phyloP scores from a whole-genome alignment of 148 eudicot genomes.

The Tetragonia tetragonoides region DNA sequence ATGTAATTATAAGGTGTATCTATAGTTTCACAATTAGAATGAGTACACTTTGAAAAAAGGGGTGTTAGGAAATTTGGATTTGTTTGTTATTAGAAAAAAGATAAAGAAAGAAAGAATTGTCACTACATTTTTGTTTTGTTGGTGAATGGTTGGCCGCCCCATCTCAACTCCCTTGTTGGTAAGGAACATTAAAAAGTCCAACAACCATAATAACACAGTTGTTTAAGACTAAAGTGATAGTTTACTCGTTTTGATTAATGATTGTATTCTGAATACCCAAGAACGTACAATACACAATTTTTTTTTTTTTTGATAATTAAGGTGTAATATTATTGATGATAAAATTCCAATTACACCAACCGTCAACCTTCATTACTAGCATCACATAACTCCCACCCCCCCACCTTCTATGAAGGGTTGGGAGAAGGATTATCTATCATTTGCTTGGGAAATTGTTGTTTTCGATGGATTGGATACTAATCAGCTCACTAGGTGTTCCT shows the following conservation, averaged over 20 bases:
- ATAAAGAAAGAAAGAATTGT: background rate
- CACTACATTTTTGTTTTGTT: conserved; percentile 11
- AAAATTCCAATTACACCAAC: too few relatives aligned
- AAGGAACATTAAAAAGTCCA: conserved; percentile 21
- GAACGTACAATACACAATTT: too few relatives aligned
- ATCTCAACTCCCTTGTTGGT: conserved; percentile 19
- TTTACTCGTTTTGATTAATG: background rate
- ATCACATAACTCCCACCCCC: too few relatives aligned
- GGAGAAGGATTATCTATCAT: too few relatives aligned
- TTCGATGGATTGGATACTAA: too few relatives aligned
- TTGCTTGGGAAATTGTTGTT: too few relatives aligned
- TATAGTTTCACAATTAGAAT: conserved; percentile 29
- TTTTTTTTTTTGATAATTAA: too few relatives aligned
- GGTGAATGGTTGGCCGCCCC: conserved; percentile 34
- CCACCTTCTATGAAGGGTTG: too few relatives aligned
- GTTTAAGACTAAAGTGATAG: background rate
- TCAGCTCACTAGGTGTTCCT: background rate
- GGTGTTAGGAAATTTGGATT: conserved; percentile 5
- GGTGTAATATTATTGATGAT: too few relatives aligned
- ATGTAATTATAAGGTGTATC: conserved; percentile 14
- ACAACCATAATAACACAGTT: conserved; percentile 7
- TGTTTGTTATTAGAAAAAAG: background rate
- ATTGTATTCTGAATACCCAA: background rate
- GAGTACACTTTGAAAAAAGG: conserved; percentile 21
- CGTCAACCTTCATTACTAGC: too few relatives aligned